Base-by-base conservation (phyloP, 2,329 filamentous ascomycete species). In the Monilinia polystroma region DNA sequence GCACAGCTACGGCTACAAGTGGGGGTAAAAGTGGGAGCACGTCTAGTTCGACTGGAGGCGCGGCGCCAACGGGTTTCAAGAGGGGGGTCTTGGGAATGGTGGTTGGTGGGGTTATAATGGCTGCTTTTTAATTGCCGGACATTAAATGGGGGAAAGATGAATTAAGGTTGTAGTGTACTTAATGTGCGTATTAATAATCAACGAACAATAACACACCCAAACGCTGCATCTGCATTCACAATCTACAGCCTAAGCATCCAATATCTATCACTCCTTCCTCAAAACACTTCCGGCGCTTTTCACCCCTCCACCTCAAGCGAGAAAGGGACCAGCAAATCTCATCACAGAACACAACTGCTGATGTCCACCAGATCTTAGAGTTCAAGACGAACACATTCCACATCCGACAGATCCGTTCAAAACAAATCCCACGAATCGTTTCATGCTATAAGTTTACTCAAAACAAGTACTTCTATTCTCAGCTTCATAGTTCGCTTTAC, bases 51-150 rank as follows among this genome's bases (percentile, higher is more conserved):
- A 73, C 64, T 5, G 76, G 73, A 20, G 73, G 73, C 23, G 72
- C 76, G 3, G 73, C 74, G 6, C 71, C 72, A 11, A 74, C 67
- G 4, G 73, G 72, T 12, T 63, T 67, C 3, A 75, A 72, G 20
- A 66, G 75, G 35, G 71, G 72, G 18, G 68, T 72, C 23, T 45
- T 72, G 64, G 67, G 73, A 20, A 72, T 71, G 8, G 68, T 75
- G 54, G 75, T 72, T 59, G 77, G 76, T 18, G 71, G 73, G 45
- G 72, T 72, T n/a, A 56, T 76, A 32, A 57, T 76, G 47, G 73
- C 69, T 47, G 74, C 72, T n/a, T 51, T 78, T 63, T 78, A 8
- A 58, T 56, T 26, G 4, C 16, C 4, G 14, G 4, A 32, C 23
- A 5, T n/a, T 47, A 4, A n/a, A 8, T 47, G 18, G 8, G 8